Conservation (phyloP, 1,139 yeast species). For the Pichia cactophila region DNA sequence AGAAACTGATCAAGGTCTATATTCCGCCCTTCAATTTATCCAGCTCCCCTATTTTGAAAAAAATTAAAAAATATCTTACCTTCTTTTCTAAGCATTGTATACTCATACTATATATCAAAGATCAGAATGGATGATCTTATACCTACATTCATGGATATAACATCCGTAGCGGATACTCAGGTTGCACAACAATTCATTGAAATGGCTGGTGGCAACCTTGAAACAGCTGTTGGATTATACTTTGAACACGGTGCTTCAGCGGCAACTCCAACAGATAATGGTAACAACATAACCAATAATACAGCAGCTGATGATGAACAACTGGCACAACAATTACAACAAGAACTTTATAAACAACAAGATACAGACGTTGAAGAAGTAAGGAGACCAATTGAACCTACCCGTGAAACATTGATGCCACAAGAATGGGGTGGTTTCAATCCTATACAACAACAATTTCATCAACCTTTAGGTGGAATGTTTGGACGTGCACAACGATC, state of each 20-base stretch:
- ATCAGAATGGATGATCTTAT: constrained; percentile 38
- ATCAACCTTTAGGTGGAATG: constrained; percentile 26
- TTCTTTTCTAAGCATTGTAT: background rate
- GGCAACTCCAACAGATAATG: constrained; percentile 1
- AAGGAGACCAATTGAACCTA: constrained; percentile 71
- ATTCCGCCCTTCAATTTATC: background rate
- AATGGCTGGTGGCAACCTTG: constrained; percentile 71
- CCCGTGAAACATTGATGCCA: constrained; percentile 63
- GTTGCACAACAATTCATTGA: constrained; percentile 75
- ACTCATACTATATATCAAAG: background rate
- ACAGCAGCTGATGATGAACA: constrained; percentile 41
- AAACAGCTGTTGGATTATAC: constrained; percentile 76
- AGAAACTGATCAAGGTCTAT: background rate
- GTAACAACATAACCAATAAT: background rate
- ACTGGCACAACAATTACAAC: constrained; percentile 57
- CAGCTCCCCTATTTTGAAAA: background rate
- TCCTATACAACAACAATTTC: background rate
- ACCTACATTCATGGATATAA: constrained; percentile 75
- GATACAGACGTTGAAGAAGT: constrained; percentile 42
- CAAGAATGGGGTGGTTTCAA: constrained; percentile 9
- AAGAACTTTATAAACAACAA: constrained; percentile 47
- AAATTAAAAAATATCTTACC: background rate
- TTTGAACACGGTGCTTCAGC: constrained; percentile 57
- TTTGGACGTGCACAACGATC: constrained; percentile 38
- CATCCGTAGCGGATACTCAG: constrained; percentile 62